Evolutionary conservation across 306 rosid species (phyloP).

Genomic region (Trifolium repens): DNA sequence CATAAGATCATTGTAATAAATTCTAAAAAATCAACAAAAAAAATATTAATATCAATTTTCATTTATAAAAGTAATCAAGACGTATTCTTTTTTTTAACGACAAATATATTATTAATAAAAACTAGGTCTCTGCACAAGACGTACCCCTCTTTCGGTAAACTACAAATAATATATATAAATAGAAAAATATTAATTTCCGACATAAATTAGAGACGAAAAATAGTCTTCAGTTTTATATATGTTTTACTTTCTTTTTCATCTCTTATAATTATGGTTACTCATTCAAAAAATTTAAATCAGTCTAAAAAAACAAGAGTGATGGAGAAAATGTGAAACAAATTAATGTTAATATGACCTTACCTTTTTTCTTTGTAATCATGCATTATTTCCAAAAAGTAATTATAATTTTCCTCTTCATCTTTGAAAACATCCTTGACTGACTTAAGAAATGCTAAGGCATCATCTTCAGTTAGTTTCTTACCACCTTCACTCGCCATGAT

Average conservation of each 20-base stretch:
- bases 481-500: constrained; percentile 63
- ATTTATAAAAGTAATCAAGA: constrained; percentile 8
- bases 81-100: too few species aligned
- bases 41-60: constrained; percentile 32
- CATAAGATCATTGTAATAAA: constrained; percentile 79
- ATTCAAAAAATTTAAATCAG: too few species aligned
- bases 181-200: neutral
- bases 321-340: neutral
- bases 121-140: too few species aligned
- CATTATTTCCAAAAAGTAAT: constrained; percentile 87
- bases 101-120: too few species aligned
- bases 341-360: constrained; percentile 42
- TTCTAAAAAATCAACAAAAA: constrained; percentile 51
- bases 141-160: neutral
- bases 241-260: too few species aligned
- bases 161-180: neutral
- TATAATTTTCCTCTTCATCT: constrained; percentile 73
- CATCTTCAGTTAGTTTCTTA: constrained; percentile 74
- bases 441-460: constrained; percentile 82
- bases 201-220: neutral
- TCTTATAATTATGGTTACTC: too few species aligned
- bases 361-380: constrained; percentile 90
- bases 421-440: constrained; percentile 88
- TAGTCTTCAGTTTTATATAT: too few species aligned
- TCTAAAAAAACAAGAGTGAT: neutral